phyloP scores from a whole-genome alignment of 345 rosid species.

The Physaria fendleri region DNA sequence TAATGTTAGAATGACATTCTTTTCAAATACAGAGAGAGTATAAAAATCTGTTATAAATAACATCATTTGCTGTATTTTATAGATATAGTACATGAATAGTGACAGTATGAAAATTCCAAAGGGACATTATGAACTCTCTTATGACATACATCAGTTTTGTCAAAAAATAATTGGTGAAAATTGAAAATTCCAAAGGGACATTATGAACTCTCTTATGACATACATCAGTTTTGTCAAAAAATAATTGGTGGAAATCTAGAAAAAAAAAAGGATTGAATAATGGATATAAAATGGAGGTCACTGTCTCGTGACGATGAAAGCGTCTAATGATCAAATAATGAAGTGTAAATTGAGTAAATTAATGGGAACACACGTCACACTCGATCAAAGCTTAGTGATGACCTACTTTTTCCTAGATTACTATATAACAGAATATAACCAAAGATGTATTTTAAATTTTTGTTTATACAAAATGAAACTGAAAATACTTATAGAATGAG shows the following conservation, averaged over 20 bases:
- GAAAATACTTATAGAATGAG: not conserved
- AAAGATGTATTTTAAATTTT: not conserved
- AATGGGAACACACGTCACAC: constrained; percentile 20
- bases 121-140: not conserved
- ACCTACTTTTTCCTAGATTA: not conserved
- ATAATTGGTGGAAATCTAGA: not conserved
- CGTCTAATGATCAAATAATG: constrained; percentile 13
- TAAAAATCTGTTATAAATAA: not conserved
- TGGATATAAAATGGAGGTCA: constrained; percentile 19
- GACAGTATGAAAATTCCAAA: constrained; percentile 3
- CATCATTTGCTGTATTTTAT: not conserved
- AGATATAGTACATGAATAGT: not conserved
- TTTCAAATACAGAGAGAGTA: too few relatives aligned
- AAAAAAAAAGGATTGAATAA: not conserved
- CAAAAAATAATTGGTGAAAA: not conserved
- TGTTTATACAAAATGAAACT: not conserved
- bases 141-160: not conserved
- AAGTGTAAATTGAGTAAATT: constrained; percentile 12
- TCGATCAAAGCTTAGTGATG: constrained; percentile 9
- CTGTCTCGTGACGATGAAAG: constrained; percentile 25
- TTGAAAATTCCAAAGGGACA: not conserved
- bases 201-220: not conserved
- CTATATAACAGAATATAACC: not conserved
- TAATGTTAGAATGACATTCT: too few relatives aligned
- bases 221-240: not conserved